These are phyloP conservation scores for Golubevia pallescens DNA, from an alignment of 1,284 basidiomycete genomes.

Conservation along the genomic window DNA sequence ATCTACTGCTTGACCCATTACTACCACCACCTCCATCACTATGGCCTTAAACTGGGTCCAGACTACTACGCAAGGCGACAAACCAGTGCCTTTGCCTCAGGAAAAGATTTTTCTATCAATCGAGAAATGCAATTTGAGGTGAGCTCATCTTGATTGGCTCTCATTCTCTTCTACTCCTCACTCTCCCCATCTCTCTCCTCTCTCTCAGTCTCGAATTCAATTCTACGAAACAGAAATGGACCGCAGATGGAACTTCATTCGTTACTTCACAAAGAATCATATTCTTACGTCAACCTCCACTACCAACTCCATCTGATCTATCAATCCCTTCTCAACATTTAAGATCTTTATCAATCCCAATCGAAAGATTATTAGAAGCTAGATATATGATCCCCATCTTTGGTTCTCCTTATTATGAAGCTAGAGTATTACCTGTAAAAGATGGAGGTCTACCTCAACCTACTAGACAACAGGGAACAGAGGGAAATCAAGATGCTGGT, in stretches of 20 bases:
- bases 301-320: conserved; percentile 7
- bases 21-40: no score
- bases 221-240: conserved; percentile 20
- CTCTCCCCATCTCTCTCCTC: not conserved
- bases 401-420: conserved; percentile 36
- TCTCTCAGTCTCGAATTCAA: conserved; percentile 17
- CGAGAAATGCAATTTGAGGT: conserved; percentile 18
- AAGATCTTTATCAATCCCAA: conserved; percentile 29
- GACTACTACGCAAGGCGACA: conserved; percentile 26
- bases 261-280: conserved; percentile 40
- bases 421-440: conserved; percentile 30
- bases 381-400: conserved; percentile 48
- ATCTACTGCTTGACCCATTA: no score
- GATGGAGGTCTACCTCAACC: conserved; percentile 39
- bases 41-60: conserved; percentile 45
- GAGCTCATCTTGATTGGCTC: not conserved
- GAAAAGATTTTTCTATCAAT: conserved; percentile 28
- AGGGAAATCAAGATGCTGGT: not conserved
- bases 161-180: no score
- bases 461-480: conserved; percentile 17
- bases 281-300: conserved; percentile 30
- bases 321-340: conserved; percentile 8
- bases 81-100: conserved; percentile 36
- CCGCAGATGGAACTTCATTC: conserved; percentile 28
- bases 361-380: conserved; percentile 28